Base-by-base conservation (phyloP, 257 asterid species). In the Penstemon newberryi region DNA sequence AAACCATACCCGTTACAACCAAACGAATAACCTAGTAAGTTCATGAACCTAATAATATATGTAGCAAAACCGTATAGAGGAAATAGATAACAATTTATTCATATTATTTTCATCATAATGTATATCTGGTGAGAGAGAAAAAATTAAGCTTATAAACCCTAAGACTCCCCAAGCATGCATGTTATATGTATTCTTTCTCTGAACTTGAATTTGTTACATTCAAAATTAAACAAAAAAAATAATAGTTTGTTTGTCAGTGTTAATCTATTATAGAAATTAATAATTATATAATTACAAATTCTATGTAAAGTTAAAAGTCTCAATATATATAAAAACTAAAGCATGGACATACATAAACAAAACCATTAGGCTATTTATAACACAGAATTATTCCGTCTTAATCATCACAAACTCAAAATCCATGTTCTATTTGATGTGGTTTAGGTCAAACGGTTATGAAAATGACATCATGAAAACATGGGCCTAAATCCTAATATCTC, bases 381-480 rank as follows among this genome's bases (percentile, higher is more conserved):
- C 2, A 25, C 33, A 25, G 33, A 25, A 2, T 25, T 25, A 59
- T 60, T 61, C 49, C 19, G 8, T 7, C 42, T 44, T 41, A 19
- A 8, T 57, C 1, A 57, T 60, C n/a, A 60, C 41, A 43, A 56
- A 40, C 56, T 55, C 56, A 19, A 8, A 41, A 55, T 40, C 15
- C 40, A 10, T 56, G 56, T 55, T 62, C 71, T 68, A 19, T 45
- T 52, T 50, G 66, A 46, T 51, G 42, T 47, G 60, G 60, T 8
- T 65, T 15, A 64, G 56, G 82, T 80, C 82, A 78, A 81, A 62
- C 80, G 71, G 83, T 78, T 75, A 69, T 6, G 82, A 77, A 60
- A 73, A 74, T 80, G 78, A 80, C 82, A 70, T 73, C 80, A 75
- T 36, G 72, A 44, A 66, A 73, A 72, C 68, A 66, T 75, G 80